A percentile compares a stretch with the other conserved stretches of the same genome.
These are phyloP conservation scores for Cordyceps farinosa DNA, from an alignment of 2,329 filamentous ascomycete species.

Conservation along the genomic window DNA sequence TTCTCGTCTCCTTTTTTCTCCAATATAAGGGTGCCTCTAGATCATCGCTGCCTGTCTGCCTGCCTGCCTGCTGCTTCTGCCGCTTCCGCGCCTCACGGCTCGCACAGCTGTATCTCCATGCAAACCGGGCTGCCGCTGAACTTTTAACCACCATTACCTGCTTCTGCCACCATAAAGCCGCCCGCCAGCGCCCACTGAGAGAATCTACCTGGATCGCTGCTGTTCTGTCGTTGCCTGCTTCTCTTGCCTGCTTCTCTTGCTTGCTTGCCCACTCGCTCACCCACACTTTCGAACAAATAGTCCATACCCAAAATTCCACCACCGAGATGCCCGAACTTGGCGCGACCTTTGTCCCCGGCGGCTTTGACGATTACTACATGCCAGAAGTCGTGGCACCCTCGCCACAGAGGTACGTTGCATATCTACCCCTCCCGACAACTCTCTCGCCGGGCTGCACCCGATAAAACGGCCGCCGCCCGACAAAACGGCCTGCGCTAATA, in stretches of 20 bases:
- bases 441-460: neutral
- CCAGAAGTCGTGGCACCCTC: constrained; percentile 56
- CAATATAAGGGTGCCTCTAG: neutral
- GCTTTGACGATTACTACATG: constrained; percentile 58
- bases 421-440: neutral
- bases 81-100: neutral
- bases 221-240: neutral
- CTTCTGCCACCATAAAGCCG: neutral
- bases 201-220: neutral
- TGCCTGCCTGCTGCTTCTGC: neutral
- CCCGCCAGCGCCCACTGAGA: neutral
- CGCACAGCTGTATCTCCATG: neutral
- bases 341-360: constrained; percentile 57
- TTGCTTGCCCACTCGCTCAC: neutral
- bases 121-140: constrained; percentile 1
- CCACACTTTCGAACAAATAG: neutral
- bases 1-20: neutral
- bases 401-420: constrained; percentile 51
- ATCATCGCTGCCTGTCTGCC: neutral
- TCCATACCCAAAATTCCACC: neutral
- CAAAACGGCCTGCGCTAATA: constrained; percentile 12
- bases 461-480: neutral
- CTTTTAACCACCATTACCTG: neutral
- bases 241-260: neutral
- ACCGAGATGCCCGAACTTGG: constrained; percentile 33